Evolutionary conservation across 306 rosid genomes (phyloP), one percentile per base, ranked within the genome.

Genomic region (Vigna trinervia): DNA sequence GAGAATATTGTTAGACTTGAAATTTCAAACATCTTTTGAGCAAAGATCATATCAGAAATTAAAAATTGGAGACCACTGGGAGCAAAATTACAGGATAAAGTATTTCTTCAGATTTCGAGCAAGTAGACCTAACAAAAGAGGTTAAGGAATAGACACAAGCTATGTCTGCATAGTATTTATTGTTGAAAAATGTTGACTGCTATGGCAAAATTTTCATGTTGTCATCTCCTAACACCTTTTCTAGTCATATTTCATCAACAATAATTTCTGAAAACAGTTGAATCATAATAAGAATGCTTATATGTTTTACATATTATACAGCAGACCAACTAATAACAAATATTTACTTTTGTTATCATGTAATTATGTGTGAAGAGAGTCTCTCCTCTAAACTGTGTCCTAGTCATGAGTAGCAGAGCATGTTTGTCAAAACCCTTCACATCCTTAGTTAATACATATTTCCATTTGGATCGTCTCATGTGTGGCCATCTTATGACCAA

Each of bases 1-100:
- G 46, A 61, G 19, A 81, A 86, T 47, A 78, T 23, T 26, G 52
- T 82, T 80, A 82, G 79, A 69, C 32, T 68, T 51, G 66, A 69
- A 54, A 78, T 46, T 36, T 50, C 47, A 78, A 79, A 71, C 47
- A 69, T 36, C 54, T 67, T 52, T 53, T 73, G 47, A 73, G 69
- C 58, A 77, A 19, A 34, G 13, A 20, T 68, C 32, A 60, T 43
- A n/a, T 23, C 77, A 69, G 64, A 81, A 72, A 67, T 67, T 38
- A 67, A 75, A 61, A 61, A 78, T 51, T 38, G 45, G 74, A 5
- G 47, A 15, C 12, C 30, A 84, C 8, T 66, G 50, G 23, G 17
- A 75, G 63, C 0, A 11, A 23, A 74, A 74, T 60, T 60, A 46
- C 20, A 15, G 47, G 28, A 17, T 70, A 50, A 71, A 63, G n/a